phyloP scores from a whole-genome alignment of 2,329 filamentous ascomycete genomes.

The Beauveria sp. region DNA sequence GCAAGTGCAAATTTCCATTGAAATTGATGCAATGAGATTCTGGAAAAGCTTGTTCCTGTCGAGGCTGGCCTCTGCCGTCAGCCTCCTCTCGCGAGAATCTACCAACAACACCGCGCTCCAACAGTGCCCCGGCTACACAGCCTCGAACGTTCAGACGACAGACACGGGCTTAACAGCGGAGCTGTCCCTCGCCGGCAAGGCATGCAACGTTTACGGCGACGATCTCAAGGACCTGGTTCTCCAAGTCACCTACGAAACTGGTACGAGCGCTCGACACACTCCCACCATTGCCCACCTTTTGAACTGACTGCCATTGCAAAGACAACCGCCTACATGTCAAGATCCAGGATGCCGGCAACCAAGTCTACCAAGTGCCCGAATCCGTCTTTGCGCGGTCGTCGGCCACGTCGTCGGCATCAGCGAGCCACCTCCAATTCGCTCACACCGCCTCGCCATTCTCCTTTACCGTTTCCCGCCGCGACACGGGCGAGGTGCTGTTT shows the following conservation, averaged over 20 bases:
- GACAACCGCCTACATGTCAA: constrained; percentile 62
- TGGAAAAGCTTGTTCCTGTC: constrained; percentile 15
- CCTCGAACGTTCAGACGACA: constrained; percentile 45
- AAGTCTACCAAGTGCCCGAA: constrained; percentile 64
- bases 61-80: constrained; percentile 16
- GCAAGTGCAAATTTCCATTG: not conserved
- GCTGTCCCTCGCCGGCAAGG: constrained; percentile 18
- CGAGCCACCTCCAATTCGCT: constrained; percentile 43
- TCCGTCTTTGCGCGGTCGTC: constrained; percentile 49
- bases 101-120: constrained; percentile 17
- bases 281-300: not conserved
- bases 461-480: constrained; percentile 43
- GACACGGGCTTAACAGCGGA: constrained; percentile 40
- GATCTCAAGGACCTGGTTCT: constrained; percentile 31
- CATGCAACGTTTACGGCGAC: constrained; percentile 18
- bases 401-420: constrained; percentile 58
- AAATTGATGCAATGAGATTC: constrained; percentile 13
- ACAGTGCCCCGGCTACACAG: constrained; percentile 58
- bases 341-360: constrained; percentile 57
- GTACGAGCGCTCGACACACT: constrained; percentile 28
- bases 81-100: constrained; percentile 13
- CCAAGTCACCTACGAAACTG: constrained; percentile 57
- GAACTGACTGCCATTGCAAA: constrained; percentile 31
- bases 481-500: constrained; percentile 43
- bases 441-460: constrained; percentile 47